These are phyloP conservation scores for Colletotrichum godetiae DNA, from an alignment of 2,329 filamentous ascomycete species.

Conservation along the genomic window DNA sequence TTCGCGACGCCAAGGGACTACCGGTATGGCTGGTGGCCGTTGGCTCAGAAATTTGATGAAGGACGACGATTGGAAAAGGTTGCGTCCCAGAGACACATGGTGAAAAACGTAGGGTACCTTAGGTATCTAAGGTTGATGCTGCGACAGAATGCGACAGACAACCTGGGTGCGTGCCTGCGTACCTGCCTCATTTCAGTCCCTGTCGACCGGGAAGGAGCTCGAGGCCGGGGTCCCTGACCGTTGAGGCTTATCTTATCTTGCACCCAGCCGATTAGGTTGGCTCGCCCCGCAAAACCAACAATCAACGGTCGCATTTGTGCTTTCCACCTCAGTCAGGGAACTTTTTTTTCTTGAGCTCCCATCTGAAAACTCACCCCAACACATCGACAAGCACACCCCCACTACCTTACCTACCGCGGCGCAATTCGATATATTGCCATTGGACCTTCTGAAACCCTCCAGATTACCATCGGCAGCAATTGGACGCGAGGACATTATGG, in stretches of 20 bases:
- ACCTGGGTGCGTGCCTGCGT: background rate
- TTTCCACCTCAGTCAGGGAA: background rate
- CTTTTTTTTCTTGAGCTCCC: background rate
- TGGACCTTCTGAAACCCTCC: background rate
- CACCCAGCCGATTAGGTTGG: background rate
- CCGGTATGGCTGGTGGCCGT: too few relatives aligned
- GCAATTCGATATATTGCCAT: background rate
- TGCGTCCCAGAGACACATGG: background rate
- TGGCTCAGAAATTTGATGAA: background rate
- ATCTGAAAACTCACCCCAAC: constrained; percentile 1
- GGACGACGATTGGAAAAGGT: background rate
- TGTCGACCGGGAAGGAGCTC: background rate
- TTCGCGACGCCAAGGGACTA: background rate
- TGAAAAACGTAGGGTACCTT: background rate
- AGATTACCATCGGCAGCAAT: background rate
- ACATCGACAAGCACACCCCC: background rate
- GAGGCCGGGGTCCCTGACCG: background rate
- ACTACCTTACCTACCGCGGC: background rate
- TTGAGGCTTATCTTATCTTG: background rate
- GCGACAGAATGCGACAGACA: background rate
- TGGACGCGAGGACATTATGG: constrained; percentile 6
- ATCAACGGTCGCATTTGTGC: background rate
- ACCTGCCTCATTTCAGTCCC: background rate
- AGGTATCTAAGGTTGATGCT: background rate
- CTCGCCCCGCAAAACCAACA: background rate